Percentiles rank a stretch among this genome's conserved stretches.
Evolutionary conservation across 2,329 filamentous ascomycete species (phyloP).

Genomic region (Tolypocladium sp.): DNA sequence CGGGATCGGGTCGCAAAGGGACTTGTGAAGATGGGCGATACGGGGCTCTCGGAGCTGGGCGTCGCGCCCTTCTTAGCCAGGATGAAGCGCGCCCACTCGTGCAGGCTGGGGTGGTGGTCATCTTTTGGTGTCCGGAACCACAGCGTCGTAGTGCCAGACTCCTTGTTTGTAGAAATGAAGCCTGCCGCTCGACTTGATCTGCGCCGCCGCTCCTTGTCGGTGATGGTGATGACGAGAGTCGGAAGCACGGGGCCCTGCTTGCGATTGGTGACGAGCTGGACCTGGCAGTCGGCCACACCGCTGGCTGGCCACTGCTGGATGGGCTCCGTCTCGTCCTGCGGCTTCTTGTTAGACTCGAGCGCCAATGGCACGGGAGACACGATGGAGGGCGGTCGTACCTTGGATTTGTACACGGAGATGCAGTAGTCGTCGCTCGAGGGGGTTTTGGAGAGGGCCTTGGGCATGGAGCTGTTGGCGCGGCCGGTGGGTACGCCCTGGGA

Average conservation of each 20-base stretch:
- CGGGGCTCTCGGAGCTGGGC: slow-evolving; percentile 39
- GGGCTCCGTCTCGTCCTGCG: slow-evolving; percentile 41
- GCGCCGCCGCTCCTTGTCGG: slow-evolving; percentile 54
- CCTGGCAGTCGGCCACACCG: slow-evolving; percentile 45
- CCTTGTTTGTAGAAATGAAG: slow-evolving; percentile 40
- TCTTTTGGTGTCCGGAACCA: slow-evolving; percentile 48
- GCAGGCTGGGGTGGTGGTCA: slow-evolving; percentile 40
- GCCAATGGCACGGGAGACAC: slow-evolving; percentile 4
- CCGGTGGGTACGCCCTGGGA: slow-evolving; percentile 30
- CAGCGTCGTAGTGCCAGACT: slow-evolving; percentile 37
- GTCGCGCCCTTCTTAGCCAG: slow-evolving; percentile 33
- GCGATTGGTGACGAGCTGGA: slow-evolving; percentile 50
- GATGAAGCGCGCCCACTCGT: slow-evolving; percentile 52
- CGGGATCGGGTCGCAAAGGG: slow-evolving; percentile 36
- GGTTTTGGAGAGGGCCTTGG: slow-evolving; percentile 24
- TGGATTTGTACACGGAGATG: slow-evolving; percentile 47
- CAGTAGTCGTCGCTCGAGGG: slow-evolving; percentile 31
- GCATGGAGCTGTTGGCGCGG: slow-evolving; percentile 26
- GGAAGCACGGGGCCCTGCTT: slow-evolving; percentile 52
- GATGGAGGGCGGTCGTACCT: slow-evolving; percentile 25
- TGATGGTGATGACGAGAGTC: slow-evolving; percentile 49
- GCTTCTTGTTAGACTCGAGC: not conserved
- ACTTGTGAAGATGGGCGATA: slow-evolving; percentile 44
- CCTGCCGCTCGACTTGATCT: slow-evolving; percentile 55
- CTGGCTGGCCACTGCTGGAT: slow-evolving; percentile 43